A percentile compares a stretch with the other conserved stretches of the same genome.
Conservation (phyloP, 768 basidiomycete species). For the Leucocoprinus leucothites region DNA sequence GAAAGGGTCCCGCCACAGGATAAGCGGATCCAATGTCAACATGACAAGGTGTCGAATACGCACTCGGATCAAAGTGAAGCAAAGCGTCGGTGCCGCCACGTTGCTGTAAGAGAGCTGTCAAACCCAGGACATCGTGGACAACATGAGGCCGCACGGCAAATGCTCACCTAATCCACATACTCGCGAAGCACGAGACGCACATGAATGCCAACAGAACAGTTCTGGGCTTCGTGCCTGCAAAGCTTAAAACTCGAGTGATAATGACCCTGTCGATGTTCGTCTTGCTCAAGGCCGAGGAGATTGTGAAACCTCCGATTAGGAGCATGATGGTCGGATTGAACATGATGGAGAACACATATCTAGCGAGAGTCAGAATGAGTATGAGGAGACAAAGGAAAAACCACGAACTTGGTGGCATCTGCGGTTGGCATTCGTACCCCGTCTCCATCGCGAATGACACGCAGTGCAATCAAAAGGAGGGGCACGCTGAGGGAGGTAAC, state of each 20-base stretch:
- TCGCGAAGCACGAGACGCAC: constrained; percentile 95
- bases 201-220: constrained; percentile 91
- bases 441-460: constrained; percentile 64
- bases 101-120: constrained; percentile 50
- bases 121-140: neutral
- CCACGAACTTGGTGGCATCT: constrained; percentile 78
- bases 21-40: neutral
- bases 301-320: constrained; percentile 95
- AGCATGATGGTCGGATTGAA: constrained; percentile 99
- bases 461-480: constrained; percentile 79
- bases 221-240: constrained; percentile 86
- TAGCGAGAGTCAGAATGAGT: constrained; percentile 26
- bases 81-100: constrained; percentile 95
- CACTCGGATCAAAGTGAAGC: constrained; percentile 94
- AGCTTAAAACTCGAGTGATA: constrained; percentile 84
- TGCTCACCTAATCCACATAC: constrained; percentile 95
- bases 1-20: neutral
- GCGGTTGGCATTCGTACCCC: constrained; percentile 50
- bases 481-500: constrained; percentile 94
- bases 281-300: constrained; percentile 93
- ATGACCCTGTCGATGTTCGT: constrained; percentile 91
- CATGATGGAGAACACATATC: constrained; percentile 92
- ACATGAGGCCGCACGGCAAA: neutral
- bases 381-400: neutral
- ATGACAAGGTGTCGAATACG: constrained; percentile 22